phyloP scores from a whole-genome alignment of 371 early-diverging fungal species.

The Mortierella sp. region DNA sequence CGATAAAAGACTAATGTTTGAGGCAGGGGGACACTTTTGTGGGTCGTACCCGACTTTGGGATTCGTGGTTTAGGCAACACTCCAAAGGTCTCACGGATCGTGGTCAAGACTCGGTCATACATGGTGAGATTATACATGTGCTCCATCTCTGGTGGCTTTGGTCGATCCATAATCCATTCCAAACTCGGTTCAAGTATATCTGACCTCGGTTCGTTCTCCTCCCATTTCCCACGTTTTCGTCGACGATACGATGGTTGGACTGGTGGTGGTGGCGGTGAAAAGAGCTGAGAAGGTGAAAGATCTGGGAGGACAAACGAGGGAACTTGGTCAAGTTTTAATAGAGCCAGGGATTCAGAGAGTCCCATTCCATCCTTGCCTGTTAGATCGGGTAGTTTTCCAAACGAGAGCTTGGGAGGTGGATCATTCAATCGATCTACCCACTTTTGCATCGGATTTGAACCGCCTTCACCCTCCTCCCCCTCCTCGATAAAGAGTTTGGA shows the following conservation, averaged over 20 bases:
- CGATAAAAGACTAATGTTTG: too few relatives aligned
- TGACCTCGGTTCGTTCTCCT: neutral
- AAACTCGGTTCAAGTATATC: too few relatives aligned
- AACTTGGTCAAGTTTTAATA: constrained; percentile 21
- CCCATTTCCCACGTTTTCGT: constrained; percentile 2
- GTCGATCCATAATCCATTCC: neutral
- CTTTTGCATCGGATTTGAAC: constrained; percentile 20
- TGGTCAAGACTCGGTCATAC: constrained; percentile 23
- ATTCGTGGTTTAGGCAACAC: too few relatives aligned
- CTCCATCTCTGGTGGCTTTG: constrained; percentile 13
- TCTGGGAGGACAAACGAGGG: too few relatives aligned
- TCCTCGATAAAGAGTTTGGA: too few relatives aligned
- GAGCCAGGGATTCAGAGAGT: constrained; percentile 30
- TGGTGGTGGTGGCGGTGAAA: constrained; percentile 6
- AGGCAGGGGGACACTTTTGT: too few relatives aligned
- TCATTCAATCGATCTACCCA: constrained; percentile 30
- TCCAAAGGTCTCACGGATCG: constrained; percentile 3
- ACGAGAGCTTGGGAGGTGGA: constrained; percentile 11
- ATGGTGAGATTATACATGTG: constrained; percentile 32
- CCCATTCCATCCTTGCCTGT: constrained; percentile 24
- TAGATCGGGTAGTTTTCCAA: constrained; percentile 26
- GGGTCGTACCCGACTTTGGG: too few relatives aligned
- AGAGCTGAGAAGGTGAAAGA: neutral
- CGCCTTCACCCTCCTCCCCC: too few relatives aligned
- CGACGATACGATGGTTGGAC: constrained; percentile 4